Percentiles rank a stretch among this genome's conserved stretches.
Conservation (phyloP, 805 yeast genomes). For the Candida caryicola region DNA sequence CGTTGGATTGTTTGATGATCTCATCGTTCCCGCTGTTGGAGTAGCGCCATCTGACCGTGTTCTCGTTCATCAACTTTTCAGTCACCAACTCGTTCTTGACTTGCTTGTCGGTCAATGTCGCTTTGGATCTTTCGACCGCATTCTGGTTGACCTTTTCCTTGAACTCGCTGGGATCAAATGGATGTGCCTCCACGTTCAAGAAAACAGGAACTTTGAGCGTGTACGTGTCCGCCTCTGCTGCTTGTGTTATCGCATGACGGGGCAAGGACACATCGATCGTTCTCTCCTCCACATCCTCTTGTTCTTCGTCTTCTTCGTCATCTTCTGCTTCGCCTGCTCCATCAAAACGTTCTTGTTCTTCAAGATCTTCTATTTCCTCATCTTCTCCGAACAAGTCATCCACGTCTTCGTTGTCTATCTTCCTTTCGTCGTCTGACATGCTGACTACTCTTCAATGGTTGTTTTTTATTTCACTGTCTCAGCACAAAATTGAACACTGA, state of each 20-base stretch:
- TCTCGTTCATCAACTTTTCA: constrained; percentile 68
- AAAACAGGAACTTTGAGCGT: constrained; percentile 77
- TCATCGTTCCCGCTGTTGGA: constrained; percentile 69
- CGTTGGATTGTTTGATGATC: constrained; percentile 80
- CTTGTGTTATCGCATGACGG: constrained; percentile 46
- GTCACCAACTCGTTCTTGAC: constrained; percentile 49
- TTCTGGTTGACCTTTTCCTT: constrained; percentile 46
- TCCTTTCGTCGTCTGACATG: constrained; percentile 14
- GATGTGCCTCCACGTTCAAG: constrained; percentile 76
- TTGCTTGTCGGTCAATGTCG: constrained; percentile 39
- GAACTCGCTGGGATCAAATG: constrained; percentile 76
- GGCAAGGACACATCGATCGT: constrained; percentile 41
- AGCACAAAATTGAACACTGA: too few relatives aligned
- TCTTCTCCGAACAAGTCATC: constrained; percentile 38
- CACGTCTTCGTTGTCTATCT: constrained; percentile 17
- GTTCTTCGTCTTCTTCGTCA: constrained; percentile 33
- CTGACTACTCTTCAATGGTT: too few relatives aligned
- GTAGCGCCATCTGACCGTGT: constrained; percentile 93
- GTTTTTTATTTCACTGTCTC: not conserved
- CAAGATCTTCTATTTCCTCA: constrained; percentile 16
- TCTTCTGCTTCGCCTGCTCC: constrained; percentile 26
- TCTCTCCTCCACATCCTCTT: constrained; percentile 32
- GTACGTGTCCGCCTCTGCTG: constrained; percentile 37
- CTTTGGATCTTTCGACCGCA: constrained; percentile 25
- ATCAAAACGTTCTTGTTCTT: constrained; percentile 22